These are phyloP conservation scores for Rutstroemia sp. DNA, from an alignment of 2,329 filamentous ascomycete genomes.

Conservation along the genomic window DNA sequence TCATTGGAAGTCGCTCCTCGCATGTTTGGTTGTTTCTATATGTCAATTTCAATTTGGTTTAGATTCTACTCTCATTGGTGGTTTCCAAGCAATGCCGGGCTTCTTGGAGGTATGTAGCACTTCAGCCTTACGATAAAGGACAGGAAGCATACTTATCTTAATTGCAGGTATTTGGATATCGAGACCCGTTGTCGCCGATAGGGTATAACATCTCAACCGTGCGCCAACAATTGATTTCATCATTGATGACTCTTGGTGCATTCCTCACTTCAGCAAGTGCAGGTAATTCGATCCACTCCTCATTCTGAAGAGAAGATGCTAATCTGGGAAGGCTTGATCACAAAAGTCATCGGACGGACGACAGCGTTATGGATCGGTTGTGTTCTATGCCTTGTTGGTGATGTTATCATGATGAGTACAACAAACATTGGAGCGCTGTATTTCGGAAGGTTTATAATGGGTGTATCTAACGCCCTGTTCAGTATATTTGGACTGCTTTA, in stretches of 20 bases:
- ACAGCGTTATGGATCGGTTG: background rate
- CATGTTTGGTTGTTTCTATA: constrained; percentile 17
- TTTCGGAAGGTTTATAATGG: background rate
- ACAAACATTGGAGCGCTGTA: background rate
- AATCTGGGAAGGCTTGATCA: background rate
- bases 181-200: constrained; percentile 10
- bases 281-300: constrained; percentile 31
- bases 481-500: background rate
- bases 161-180: constrained; percentile 41
- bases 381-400: background rate
- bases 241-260: constrained; percentile 42
- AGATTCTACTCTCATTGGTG: constrained; percentile 14
- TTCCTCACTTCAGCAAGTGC: constrained; percentile 42
- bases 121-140: background rate
- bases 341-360: background rate
- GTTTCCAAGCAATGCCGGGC: constrained; percentile 16
- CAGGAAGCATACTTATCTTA: background rate
- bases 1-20: constrained; percentile 18
- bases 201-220: constrained; percentile 33
- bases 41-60: constrained; percentile 20
- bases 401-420: background rate
- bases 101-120: constrained; percentile 16
- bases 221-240: constrained; percentile 46
- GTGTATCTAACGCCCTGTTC: background rate
- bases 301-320: background rate